Conservation (phyloP, 805 yeast species). For the Yarrowia deformans region DNA sequence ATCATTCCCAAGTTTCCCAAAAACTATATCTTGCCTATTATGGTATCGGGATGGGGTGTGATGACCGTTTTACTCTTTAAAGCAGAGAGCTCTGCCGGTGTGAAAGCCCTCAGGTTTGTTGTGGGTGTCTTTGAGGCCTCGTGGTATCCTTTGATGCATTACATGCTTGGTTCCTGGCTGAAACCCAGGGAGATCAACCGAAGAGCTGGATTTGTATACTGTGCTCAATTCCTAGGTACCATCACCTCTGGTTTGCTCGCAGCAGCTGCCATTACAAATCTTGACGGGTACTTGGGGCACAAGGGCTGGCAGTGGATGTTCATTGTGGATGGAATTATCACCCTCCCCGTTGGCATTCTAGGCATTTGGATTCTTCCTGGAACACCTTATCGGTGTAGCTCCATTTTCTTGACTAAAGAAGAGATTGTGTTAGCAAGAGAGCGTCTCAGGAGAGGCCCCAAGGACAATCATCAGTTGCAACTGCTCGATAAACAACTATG, state of each 20-base stretch:
- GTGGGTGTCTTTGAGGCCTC: not conserved
- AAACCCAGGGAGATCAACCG: not conserved
- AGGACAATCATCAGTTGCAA: not conserved
- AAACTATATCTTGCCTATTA: not conserved
- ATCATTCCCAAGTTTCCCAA: slow-evolving; percentile 6
- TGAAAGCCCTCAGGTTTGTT: not conserved
- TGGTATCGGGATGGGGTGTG: not conserved
- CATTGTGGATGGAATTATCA: not conserved
- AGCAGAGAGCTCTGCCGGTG: not conserved
- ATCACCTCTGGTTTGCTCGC: not conserved
- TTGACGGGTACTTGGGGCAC: not conserved
- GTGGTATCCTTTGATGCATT: not conserved
- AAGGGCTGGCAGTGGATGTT: slow-evolving; percentile 2
- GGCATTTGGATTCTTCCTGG: slow-evolving; percentile 2
- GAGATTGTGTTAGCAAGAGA: not conserved
- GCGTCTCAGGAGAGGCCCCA: not conserved
- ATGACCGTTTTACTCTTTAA: not conserved
- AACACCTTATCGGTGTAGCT: not conserved
- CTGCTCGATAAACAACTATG: not conserved
- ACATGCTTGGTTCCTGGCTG: not conserved
- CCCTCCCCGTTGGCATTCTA: not conserved
- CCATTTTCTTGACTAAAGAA: not conserved
- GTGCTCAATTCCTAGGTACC: not conserved
- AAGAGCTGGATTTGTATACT: slow-evolving; percentile 3
- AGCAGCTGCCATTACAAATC: not conserved